Percentiles rank a stretch among this genome's conserved stretches.
Evolutionary conservation across 2,329 filamentous ascomycete species (phyloP).

Genomic region (Ascochyta rabiei): DNA sequence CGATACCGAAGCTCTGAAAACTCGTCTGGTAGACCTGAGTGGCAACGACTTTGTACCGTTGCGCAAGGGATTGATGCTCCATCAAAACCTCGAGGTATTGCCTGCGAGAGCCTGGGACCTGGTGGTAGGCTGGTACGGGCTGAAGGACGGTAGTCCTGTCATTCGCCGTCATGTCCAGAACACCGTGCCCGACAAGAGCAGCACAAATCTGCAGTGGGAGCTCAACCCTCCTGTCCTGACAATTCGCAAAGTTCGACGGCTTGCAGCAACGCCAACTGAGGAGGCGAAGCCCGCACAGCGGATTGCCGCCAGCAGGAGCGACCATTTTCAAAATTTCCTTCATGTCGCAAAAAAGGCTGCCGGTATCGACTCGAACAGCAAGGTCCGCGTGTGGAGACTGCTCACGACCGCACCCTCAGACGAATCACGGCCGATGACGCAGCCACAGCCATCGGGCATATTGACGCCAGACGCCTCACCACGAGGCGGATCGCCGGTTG

Average conservation of each 20-base stretch:
- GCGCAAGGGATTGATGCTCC: conserved; percentile 66
- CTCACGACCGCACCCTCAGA: conserved; percentile 53
- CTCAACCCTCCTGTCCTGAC: conserved; percentile 84
- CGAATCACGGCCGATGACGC: conserved; percentile 28
- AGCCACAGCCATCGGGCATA: conserved; percentile 45
- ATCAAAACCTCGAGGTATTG: conserved; percentile 78
- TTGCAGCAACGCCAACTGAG: conserved; percentile 66
- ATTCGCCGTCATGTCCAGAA: conserved; percentile 81
- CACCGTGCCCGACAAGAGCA: conserved; percentile 63
- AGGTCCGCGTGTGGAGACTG: conserved; percentile 78
- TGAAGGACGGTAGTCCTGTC: conserved; percentile 70
- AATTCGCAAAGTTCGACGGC: conserved; percentile 75
- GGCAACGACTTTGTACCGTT: conserved; percentile 71
- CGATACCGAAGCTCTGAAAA: conserved; percentile 30
- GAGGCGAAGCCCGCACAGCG: conserved; percentile 66
- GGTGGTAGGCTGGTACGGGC: conserved; percentile 81
- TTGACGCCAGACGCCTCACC: conserved; percentile 54
- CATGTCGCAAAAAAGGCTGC: conserved; percentile 72
- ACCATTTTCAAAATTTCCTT: conserved; percentile 75
- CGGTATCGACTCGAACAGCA: conserved; percentile 71
- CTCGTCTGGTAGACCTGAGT: conserved; percentile 45
- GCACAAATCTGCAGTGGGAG: conserved; percentile 78
- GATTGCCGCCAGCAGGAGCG: conserved; percentile 73
- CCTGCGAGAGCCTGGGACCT: conserved; percentile 81
- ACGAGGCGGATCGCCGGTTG: conserved; percentile 51